phyloP scores from a whole-genome alignment of 2,329 filamentous ascomycete genomes.

The Pyricularia sp. region DNA sequence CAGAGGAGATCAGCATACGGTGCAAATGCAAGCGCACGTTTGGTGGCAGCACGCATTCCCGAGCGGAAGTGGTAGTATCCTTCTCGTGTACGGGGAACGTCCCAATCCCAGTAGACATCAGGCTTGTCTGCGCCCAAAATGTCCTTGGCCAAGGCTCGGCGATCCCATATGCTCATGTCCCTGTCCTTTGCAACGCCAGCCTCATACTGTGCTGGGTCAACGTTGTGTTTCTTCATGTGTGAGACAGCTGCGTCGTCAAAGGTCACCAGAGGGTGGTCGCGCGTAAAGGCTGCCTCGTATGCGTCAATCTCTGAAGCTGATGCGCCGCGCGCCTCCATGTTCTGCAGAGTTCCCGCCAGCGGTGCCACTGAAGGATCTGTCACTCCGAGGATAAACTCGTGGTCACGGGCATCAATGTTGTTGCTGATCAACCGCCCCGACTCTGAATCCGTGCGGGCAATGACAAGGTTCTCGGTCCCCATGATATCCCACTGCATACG shows the following conservation, averaged over 20 bases:
- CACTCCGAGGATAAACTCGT: slow-evolving; percentile 73
- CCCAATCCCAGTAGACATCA: slow-evolving; percentile 73
- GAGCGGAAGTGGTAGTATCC: slow-evolving; percentile 87
- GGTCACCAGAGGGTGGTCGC: slow-evolving; percentile 72
- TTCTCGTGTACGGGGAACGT: slow-evolving; percentile 85
- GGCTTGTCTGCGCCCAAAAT: slow-evolving; percentile 48
- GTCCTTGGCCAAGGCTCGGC: slow-evolving; percentile 61
- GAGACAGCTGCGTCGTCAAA: slow-evolving; percentile 84
- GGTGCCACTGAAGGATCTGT: slow-evolving; percentile 27
- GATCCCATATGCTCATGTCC: slow-evolving; percentile 69
- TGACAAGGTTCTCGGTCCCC: slow-evolving; percentile 89
- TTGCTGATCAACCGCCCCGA: slow-evolving; percentile 85
- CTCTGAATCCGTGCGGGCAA: slow-evolving; percentile 92
- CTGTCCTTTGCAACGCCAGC: slow-evolving; percentile 51
- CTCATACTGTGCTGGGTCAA: slow-evolving; percentile 57
- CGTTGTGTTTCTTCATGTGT: slow-evolving; percentile 60
- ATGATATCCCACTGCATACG: slow-evolving; percentile 98
- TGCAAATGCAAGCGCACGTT: slow-evolving; percentile 83
- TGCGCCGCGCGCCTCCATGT: slow-evolving; percentile 77
- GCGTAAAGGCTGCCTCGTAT: slow-evolving; percentile 84
- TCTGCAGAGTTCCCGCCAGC: slow-evolving; percentile 69
- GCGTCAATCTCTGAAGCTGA: slow-evolving; percentile 71
- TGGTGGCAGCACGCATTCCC: slow-evolving; percentile 78
- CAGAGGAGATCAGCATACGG: slow-evolving; percentile 92
- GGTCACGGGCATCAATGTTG: slow-evolving; percentile 86